phyloP scores from a whole-genome alignment of 306 rosid genomes.

The Lathyrus oleraceus region DNA sequence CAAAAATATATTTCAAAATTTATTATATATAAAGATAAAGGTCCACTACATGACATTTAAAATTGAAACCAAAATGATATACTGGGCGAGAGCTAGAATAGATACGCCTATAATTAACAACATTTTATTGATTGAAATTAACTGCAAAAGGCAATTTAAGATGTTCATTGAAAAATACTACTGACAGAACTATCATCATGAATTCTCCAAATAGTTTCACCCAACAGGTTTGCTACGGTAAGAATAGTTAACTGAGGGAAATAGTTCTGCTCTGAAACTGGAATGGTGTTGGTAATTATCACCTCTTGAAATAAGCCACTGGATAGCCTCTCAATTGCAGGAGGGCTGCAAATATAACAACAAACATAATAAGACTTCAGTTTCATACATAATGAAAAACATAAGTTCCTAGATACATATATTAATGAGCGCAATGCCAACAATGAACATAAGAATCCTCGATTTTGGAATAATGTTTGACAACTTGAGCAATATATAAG shows the following conservation, averaged over 20 bases:
- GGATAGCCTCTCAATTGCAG: conserved; percentile 90
- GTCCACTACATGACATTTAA: not conserved
- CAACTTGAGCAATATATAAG: not conserved
- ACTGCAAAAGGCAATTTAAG: not conserved
- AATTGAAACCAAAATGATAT: not conserved
- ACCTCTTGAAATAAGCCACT: conserved; percentile 91
- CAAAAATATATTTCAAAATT: not conserved
- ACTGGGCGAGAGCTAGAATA: too few species aligned
- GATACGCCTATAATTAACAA: not conserved
- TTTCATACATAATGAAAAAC: not conserved
- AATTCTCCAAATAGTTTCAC: conserved; percentile 96
- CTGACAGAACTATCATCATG: conserved; percentile 90
- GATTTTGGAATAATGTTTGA: not conserved
- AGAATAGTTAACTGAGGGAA: conserved; percentile 94
- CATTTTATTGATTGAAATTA: conserved; percentile 28
- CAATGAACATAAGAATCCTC: not conserved
- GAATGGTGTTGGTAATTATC: conserved; percentile 86
- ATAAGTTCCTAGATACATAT: not conserved
- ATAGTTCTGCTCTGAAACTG: conserved; percentile 72
- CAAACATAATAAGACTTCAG: conserved; percentile 10
- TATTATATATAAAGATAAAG: not conserved
- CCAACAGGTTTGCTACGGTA: conserved; percentile 87
- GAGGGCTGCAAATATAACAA: conserved; percentile 60
- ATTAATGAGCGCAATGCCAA: not conserved
- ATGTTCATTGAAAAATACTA: conserved; percentile 72